A percentile compares a stretch with the other conserved stretches of the same genome.
phyloP scores from a whole-genome alignment of 1,139 yeast genomes.

The Taphrina pruni region DNA sequence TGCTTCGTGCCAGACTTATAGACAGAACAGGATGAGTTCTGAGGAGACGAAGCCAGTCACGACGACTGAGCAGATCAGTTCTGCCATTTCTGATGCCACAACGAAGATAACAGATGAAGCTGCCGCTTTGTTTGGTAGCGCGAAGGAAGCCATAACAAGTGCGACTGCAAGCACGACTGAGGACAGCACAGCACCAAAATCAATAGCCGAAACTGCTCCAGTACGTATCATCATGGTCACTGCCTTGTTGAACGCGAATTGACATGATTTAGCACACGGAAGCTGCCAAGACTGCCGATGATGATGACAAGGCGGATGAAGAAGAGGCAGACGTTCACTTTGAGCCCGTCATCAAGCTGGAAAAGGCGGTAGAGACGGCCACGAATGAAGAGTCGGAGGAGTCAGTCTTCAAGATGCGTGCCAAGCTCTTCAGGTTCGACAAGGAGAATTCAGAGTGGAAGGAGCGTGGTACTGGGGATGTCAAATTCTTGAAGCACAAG shows the following conservation, averaged over 20 bases:
- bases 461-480: slow-evolving; percentile 99
- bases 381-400: slow-evolving; percentile 97
- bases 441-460: slow-evolving; percentile 92
- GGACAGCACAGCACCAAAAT: slow-evolving; percentile 17
- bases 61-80: slow-evolving; percentile 28
- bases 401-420: slow-evolving; percentile 78
- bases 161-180: slow-evolving; percentile 21
- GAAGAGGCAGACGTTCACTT: slow-evolving; percentile 95
- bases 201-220: slow-evolving; percentile 38
- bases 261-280: slow-evolving; percentile 7
- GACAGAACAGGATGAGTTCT: slow-evolving; percentile 14
- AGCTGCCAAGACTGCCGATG: slow-evolving; percentile 36
- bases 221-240: slow-evolving; percentile 1
- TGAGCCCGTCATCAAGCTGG: slow-evolving; percentile 93
- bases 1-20: background rate
- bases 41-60: slow-evolving; percentile 35
- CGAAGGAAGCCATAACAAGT: slow-evolving; percentile 22
- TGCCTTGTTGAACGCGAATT: background rate
- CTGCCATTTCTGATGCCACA: slow-evolving; percentile 39
- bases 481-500: slow-evolving; percentile 90
- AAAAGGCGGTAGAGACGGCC: slow-evolving; percentile 86
- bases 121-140: slow-evolving; percentile 37
- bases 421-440: slow-evolving; percentile 91
- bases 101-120: slow-evolving; percentile 37
- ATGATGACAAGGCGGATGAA: slow-evolving; percentile 67